A percentile compares a stretch with the other conserved stretches of the same genome.
Conservation (phyloP, 1,139 yeast species). For the Kodamaea derodonti region DNA sequence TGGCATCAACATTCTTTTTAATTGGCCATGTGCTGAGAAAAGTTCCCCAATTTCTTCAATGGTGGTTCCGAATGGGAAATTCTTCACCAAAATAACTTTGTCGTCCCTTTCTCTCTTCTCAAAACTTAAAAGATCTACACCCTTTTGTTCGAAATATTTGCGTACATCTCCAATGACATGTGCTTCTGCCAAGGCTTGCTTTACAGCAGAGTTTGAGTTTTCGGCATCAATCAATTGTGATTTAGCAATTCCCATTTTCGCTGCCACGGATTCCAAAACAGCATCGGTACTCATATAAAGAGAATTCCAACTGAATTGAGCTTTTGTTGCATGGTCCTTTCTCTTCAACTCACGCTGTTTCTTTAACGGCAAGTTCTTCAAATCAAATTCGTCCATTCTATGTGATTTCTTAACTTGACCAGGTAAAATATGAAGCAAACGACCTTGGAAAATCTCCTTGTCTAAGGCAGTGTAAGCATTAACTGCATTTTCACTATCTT, state of each 20-base stretch:
- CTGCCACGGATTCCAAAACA: constrained; percentile 84
- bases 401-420: constrained; percentile 79
- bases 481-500: constrained; percentile 65
- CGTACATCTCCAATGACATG: constrained; percentile 91
- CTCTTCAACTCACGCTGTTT: constrained; percentile 83
- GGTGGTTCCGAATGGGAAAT: constrained; percentile 85
- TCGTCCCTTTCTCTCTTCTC: constrained; percentile 76
- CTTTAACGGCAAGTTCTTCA: constrained; percentile 85
- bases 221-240: constrained; percentile 85
- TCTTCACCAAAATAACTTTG: constrained; percentile 75
- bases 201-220: constrained; percentile 86
- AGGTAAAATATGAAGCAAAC: constrained; percentile 84
- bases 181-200: constrained; percentile 96
- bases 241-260: constrained; percentile 76
- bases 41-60: constrained; percentile 76
- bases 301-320: constrained; percentile 94
- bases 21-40: constrained; percentile 74
- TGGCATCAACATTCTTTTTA: constrained; percentile 84
- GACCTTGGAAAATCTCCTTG: constrained; percentile 90
- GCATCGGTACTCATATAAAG: constrained; percentile 89
- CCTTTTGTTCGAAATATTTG: constrained; percentile 76
- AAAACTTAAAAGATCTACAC: constrained; percentile 79
- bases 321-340: constrained; percentile 78
- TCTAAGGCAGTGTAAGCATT: constrained; percentile 71
- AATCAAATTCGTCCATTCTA: constrained; percentile 80